Conservation (phyloP, 108 stramenopile genomes). For the Schizochytrium sp. region DNA sequence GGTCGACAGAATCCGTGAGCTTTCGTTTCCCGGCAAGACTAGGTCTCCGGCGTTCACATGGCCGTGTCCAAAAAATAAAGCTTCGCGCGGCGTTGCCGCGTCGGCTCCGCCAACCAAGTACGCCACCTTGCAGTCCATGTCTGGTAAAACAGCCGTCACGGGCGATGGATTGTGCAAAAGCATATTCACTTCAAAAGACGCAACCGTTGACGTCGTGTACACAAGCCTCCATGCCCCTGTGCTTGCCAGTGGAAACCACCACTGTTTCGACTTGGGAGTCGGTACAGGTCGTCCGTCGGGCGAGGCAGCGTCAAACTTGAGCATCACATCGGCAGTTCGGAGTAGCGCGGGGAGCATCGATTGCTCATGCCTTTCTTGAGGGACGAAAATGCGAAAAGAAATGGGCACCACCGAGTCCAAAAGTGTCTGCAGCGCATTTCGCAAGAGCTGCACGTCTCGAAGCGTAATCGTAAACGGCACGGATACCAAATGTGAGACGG, state of each 20-base stretch:
- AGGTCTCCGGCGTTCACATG: neutral
- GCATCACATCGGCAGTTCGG: neutral
- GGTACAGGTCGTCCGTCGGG: neutral
- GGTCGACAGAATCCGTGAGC: neutral
- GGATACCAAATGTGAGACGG: neutral
- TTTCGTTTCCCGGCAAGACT: neutral
- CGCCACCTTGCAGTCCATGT: neutral
- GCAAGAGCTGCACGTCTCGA: neutral
- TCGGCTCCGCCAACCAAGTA: neutral
- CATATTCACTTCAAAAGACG: neutral
- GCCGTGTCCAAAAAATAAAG: neutral
- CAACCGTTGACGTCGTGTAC: neutral
- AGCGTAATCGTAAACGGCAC: neutral
- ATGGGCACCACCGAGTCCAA: neutral
- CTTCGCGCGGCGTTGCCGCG: neutral
- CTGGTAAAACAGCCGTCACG: neutral
- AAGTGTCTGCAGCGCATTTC: neutral
- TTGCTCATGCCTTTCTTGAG: neutral
- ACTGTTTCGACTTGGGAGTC: neutral
- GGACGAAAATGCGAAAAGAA: neutral
- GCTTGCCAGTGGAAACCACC: conserved; percentile 6
- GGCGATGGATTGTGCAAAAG: neutral
- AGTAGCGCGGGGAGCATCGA: neutral
- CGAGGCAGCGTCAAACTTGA: neutral
- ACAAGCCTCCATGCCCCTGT: neutral